Evolutionary conservation across 2,329 filamentous ascomycete genomes (phyloP).

Genomic region (Emmonsia crescens): DNA sequence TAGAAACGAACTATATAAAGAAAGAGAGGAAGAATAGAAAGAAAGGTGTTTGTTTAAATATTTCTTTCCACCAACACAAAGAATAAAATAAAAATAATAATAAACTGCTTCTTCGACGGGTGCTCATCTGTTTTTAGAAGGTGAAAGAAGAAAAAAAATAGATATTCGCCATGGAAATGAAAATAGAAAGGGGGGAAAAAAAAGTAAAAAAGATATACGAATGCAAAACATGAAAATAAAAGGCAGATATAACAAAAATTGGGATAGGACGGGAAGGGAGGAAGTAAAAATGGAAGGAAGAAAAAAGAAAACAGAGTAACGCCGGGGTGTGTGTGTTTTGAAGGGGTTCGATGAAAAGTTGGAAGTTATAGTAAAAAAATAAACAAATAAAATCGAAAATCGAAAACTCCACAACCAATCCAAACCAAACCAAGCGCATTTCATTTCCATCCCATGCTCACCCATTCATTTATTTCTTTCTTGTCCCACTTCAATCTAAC

Average conservation of each 20-base stretch:
- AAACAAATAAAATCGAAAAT: not conserved
- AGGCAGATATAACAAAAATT: not conserved
- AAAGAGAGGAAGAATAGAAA: too few species aligned
- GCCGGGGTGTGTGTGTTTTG: not conserved
- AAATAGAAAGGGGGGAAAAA: not conserved
- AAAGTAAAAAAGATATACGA: not conserved
- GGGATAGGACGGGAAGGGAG: not conserved
- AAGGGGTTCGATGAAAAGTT: not conserved
- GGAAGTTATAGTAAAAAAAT: not conserved
- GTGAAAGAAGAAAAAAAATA: not conserved
- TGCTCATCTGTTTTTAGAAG: too few species aligned
- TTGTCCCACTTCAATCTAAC: not conserved
- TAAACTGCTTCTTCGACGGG: too few species aligned
- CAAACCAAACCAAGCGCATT: not conserved
- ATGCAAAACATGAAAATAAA: not conserved
- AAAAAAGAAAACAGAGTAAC: not conserved
- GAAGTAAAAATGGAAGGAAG: not conserved
- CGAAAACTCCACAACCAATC: not conserved
- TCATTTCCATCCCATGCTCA: not conserved
- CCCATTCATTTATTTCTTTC: not conserved
- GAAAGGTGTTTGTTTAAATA: too few species aligned
- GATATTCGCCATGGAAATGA: not conserved
- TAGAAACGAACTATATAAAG: too few species aligned
- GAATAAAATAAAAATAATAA: too few species aligned
- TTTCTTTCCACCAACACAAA: too few species aligned